Evolutionary conservation across 1,284 basidiomycete genomes (phyloP).

Genomic region (Ceratobasidium sp.): DNA sequence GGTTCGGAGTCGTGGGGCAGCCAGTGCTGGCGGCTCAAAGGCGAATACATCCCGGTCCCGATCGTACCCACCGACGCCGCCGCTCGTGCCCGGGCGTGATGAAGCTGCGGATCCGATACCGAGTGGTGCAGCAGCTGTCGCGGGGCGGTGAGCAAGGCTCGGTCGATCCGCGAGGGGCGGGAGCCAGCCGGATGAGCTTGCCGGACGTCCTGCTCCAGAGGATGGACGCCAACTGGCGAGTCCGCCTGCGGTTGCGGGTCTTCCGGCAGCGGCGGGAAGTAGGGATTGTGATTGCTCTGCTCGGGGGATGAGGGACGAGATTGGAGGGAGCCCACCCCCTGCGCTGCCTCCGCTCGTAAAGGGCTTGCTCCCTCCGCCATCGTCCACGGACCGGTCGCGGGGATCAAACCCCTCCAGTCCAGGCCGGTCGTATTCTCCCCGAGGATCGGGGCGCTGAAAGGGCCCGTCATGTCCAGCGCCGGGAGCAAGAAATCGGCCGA

Average conservation of each 20-base stretch:
- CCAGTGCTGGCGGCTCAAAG: constrained; percentile 39
- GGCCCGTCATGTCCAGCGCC: constrained; percentile 11
- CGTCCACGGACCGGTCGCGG: constrained; percentile 38
- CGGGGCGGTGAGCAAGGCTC: constrained; percentile 28
- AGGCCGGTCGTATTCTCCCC: constrained; percentile 23
- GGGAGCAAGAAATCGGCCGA: constrained; percentile 34
- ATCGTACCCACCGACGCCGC: constrained; percentile 22
- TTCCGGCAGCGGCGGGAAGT: constrained; percentile 40
- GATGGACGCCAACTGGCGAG: constrained; percentile 30
- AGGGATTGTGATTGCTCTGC: constrained; percentile 41
- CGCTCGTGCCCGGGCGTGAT: constrained; percentile 36
- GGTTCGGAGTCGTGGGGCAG: constrained; percentile 27
- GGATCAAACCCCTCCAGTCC: constrained; percentile 11
- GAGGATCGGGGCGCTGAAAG: constrained; percentile 38
- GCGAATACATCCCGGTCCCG: constrained; percentile 34
- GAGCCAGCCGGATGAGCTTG: constrained; percentile 12
- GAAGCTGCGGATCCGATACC: constrained; percentile 37
- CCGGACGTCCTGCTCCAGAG: constrained; percentile 1
- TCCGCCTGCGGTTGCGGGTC: constrained; percentile 32
- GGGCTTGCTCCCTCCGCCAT: constrained; percentile 38
- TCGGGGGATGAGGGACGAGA: constrained; percentile 40
- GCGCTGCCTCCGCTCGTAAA: constrained; percentile 39
- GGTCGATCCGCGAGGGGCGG: constrained; percentile 29
- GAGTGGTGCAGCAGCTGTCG: constrained; percentile 39
- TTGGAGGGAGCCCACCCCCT: constrained; percentile 40